Base-by-base conservation (phyloP, 2,329 filamentous ascomycete species). In the Trichoderma koningii region DNA sequence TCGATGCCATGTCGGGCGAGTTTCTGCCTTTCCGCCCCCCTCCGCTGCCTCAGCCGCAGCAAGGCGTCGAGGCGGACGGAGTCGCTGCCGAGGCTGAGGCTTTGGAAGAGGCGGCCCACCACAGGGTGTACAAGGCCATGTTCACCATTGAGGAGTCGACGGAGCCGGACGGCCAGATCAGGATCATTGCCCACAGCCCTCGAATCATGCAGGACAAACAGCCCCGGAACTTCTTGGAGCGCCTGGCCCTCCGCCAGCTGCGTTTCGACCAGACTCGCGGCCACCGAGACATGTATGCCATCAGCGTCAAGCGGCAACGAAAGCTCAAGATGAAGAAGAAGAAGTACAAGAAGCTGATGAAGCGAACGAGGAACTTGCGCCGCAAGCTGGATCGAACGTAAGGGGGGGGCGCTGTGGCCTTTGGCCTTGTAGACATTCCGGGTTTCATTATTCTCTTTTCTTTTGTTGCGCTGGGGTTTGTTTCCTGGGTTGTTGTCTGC, bases 321-420 rank as follows among this genome's bases (percentile, higher is more conserved):
- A 96, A 95, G 82, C 81, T 97, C 74, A 97, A 93, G 87, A 99
- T 99, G 93, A 99, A 99, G 91, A 99, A 98, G 87, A 94, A 98
- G 86, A 99, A 99, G 88, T 97, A 97, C 80, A 98, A 97, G 93
- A 99, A 99, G 87, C 83, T 98, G 71, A 93, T 97, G 91, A 91
- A 90, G 84, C 86, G 88, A 79, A 97, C 94, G 74, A 87, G 94
- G 77, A 94, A 92, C 76, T 78, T 93, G 82, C 89, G 94, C 76
- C 88, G 93, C 76, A 96, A 93, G 82, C 82, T 95, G 73, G 92
- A 90, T 73, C 85, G 88, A 74, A 81, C 85, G 69, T 87, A 81
- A 79, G 34, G 34, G 67, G 56, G 52, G 34, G 67, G 56, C 51
- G 28, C 23, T 47, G 38, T 47, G 50, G 12, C 12, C 51, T 67